A percentile compares a stretch with the other conserved stretches of the same genome.
These are phyloP conservation scores for Aspergillus ostianus DNA, from an alignment of 495 filamentous ascomycete genomes.

Conservation along the genomic window DNA sequence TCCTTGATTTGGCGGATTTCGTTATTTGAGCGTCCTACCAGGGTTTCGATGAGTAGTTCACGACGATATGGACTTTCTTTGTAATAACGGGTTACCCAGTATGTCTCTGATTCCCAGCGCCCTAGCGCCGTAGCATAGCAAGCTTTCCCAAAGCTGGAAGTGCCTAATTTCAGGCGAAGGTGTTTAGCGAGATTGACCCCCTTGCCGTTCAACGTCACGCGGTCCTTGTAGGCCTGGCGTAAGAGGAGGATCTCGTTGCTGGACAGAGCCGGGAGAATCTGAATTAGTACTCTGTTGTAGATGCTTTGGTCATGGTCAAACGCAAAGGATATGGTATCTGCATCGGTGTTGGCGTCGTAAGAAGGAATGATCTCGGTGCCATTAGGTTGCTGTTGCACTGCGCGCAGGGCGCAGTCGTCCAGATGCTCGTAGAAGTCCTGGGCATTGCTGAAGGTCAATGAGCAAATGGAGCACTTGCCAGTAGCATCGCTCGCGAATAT, in stretches of 20 bases:
- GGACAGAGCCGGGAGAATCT: conserved; percentile 77
- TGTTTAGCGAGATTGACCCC: conserved; percentile 96
- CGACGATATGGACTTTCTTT: conserved; percentile 79
- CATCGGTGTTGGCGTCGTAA: conserved; percentile 80
- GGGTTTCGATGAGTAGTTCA: conserved; percentile 85
- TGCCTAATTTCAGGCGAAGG: conserved; percentile 73
- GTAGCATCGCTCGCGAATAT: conserved; percentile 54
- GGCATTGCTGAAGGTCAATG: conserved; percentile 83
- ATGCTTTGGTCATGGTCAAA: conserved; percentile 60
- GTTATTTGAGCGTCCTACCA: conserved; percentile 83
- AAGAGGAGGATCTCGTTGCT: conserved; percentile 83
- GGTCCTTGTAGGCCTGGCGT: conserved; percentile 82
- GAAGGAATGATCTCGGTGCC: conserved; percentile 49
- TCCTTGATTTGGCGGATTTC: conserved; percentile 88
- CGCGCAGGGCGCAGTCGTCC: conserved; percentile 95
- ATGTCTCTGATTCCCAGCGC: conserved; percentile 88
- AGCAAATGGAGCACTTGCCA: conserved; percentile 96
- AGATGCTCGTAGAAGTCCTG: conserved; percentile 99
- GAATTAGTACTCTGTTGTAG: conserved; percentile 69
- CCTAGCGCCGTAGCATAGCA: conserved; percentile 89
- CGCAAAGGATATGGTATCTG: conserved; percentile 68
- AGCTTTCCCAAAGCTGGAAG: conserved; percentile 79
- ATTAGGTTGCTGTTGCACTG: conserved; percentile 78
- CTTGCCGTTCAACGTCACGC: conserved; percentile 75
- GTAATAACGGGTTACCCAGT: conserved; percentile 99